These are phyloP conservation scores for Coemansia sp. DNA, from an alignment of 192 early-diverging fungal genomes.

Conservation along the genomic window DNA sequence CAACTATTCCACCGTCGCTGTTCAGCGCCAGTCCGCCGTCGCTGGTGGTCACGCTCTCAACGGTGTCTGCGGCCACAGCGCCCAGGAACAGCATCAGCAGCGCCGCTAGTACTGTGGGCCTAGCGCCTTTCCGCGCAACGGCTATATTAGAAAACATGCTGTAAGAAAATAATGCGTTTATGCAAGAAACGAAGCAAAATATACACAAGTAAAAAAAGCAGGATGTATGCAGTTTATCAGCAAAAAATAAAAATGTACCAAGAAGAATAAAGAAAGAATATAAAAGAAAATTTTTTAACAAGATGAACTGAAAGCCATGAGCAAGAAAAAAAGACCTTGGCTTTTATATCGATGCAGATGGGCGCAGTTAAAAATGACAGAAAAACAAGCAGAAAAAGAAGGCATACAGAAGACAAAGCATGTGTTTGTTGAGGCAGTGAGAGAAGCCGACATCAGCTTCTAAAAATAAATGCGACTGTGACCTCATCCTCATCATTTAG, in stretches of 20 bases:
- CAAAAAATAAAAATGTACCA: not conserved
- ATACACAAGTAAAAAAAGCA: not conserved
- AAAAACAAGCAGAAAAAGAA: not conserved
- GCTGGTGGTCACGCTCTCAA: conserved; percentile 15
- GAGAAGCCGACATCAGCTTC: not conserved
- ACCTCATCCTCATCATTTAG: not conserved
- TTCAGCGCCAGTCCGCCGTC: conserved; percentile 39
- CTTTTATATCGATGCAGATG: no score
- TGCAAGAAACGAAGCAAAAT: not conserved
- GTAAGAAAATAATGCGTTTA: not conserved
- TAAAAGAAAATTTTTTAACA: no score
- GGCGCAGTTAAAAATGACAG: no score
- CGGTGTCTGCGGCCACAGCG: conserved; percentile 21
- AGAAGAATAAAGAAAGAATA: not conserved
- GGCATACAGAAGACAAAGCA: not conserved
- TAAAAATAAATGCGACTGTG: conserved; percentile 4
- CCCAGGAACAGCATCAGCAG: conserved; percentile 26
- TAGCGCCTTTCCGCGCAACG: not conserved
- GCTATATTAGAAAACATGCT: not conserved
- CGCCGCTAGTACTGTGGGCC: conserved; percentile 8
- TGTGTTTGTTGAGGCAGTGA: not conserved
- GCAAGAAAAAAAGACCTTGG: no score
- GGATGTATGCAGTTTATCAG: no score
- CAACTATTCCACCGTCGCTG: conserved; percentile 35
- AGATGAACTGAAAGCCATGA: no score